Percentiles rank a stretch among this genome's conserved stretches.
Evolutionary conservation across 2,329 filamentous ascomycete genomes (phyloP).

Genomic region (Hyphodiscus sp.): DNA sequence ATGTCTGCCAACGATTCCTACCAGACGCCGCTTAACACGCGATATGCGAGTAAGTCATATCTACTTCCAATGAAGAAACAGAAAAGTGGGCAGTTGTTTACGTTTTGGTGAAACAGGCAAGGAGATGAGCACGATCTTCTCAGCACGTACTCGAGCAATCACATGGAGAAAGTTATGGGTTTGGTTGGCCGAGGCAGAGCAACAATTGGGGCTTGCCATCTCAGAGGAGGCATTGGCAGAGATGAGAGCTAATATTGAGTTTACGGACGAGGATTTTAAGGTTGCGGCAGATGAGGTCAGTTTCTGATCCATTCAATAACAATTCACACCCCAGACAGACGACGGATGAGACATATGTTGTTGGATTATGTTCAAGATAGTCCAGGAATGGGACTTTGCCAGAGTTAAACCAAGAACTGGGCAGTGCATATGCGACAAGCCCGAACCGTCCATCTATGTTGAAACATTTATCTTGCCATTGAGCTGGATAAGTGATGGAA

Average conservation of each 20-base stretch:
- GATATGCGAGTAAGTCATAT: constrained; percentile 51
- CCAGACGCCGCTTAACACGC: constrained; percentile 61
- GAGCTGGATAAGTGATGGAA: no score
- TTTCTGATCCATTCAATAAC: background rate
- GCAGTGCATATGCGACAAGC: no score
- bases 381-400: no score
- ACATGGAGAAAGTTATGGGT: constrained; percentile 62
- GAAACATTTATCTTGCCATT: no score
- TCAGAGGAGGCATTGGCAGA: constrained; percentile 67
- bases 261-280: constrained; percentile 73
- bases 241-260: constrained; percentile 66
- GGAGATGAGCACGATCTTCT: constrained; percentile 78
- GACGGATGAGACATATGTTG: background rate
- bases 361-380: background rate
- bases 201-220: constrained; percentile 73
- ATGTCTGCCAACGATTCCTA: constrained; percentile 43
- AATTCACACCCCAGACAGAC: background rate
- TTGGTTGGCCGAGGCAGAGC: constrained; percentile 73
- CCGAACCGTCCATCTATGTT: no score
- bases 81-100: background rate
- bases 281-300: constrained; percentile 66
- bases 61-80: no score
- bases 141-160: constrained; percentile 39
- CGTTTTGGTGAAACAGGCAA: constrained; percentile 6
- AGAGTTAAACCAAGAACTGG: no score